Base-by-base conservation (phyloP, 1,139 yeast species). In the Debaryomyces fabryi region DNA sequence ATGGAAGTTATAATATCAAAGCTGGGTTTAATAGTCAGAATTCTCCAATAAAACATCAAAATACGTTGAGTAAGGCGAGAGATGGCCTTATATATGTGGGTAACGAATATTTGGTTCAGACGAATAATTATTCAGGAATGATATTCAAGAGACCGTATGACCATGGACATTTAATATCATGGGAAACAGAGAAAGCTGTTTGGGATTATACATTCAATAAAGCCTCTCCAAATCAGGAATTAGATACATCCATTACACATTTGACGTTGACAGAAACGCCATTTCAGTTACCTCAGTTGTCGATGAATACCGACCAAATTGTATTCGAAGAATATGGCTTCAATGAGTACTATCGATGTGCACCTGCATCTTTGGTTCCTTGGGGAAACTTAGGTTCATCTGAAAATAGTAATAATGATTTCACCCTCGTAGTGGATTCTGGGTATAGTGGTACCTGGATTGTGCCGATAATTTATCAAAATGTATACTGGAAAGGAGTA, bases 271-370 rank as follows among this genome's bases (percentile, higher is more conserved):
- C 91, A 1, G 98, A 93, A 60, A 76, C 92, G 12, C 93, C 96
- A 18, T 84, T 86, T 62, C 88, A 90, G 48, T 69, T 93, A 39
- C 96, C 97, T 1, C 88, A 85, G 48, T 73, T 93, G 38, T 88
- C 96, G 38, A 83, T 85, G 57, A 88, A 88, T 64, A 86, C 91
- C 24, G 99, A 93, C 64, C 97, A 92, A 67, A 87, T 93, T 1
- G 81, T 95, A 2, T 92, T 95, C 70, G 99, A 95, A 66, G 99
- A 95, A 62, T 93, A 86, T 60, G 96, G 90, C 7, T 88, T 93
- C 61, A 77, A 76, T 29, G 81, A 83, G 35, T 83, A 85, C 55
- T 82, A 82, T 50, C 64, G 92, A 41, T 79, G 86, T 50, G 72
- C 75, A 36, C 79, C 90, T 0, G 86, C 85, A 1, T 79, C 87